These are phyloP conservation scores for Angomonas deanei DNA, from an alignment of 208 protist species.

Conservation along the genomic window DNA sequence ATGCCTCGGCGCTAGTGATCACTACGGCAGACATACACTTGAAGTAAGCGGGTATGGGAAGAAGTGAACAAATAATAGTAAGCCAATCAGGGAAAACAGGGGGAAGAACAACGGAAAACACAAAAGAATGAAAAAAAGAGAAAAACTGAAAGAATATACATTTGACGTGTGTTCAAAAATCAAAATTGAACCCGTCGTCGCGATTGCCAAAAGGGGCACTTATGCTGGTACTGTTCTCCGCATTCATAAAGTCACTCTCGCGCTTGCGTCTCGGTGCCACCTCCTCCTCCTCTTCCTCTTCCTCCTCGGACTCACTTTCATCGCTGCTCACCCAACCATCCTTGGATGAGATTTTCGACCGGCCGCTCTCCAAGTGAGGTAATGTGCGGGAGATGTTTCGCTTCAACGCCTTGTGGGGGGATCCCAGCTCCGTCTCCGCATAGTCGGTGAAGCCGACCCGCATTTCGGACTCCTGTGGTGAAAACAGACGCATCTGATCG, in stretches of 20 bases:
- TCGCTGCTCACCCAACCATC: too few species aligned
- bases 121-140: too few species aligned
- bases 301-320: not conserved
- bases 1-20: conserved; percentile 50
- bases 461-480: not conserved
- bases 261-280: not conserved
- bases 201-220: not conserved
- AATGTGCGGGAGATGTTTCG: not conserved
- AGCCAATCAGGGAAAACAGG: too few species aligned
- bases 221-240: not conserved
- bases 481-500: not conserved
- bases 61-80: too few species aligned
- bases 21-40: conserved; percentile 13
- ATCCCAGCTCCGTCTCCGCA: not conserved
- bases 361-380: not conserved
- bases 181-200: too few species aligned
- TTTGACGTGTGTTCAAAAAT: too few species aligned
- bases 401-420: not conserved
- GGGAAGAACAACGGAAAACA: too few species aligned
- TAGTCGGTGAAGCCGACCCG: not conserved
- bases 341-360: not conserved
- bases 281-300: not conserved
- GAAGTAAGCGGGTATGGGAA: too few species aligned
- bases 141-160: too few species aligned
- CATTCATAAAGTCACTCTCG: not conserved